phyloP scores from a whole-genome alignment of 305 asterid genomes.

The Fraxinus nigra region DNA sequence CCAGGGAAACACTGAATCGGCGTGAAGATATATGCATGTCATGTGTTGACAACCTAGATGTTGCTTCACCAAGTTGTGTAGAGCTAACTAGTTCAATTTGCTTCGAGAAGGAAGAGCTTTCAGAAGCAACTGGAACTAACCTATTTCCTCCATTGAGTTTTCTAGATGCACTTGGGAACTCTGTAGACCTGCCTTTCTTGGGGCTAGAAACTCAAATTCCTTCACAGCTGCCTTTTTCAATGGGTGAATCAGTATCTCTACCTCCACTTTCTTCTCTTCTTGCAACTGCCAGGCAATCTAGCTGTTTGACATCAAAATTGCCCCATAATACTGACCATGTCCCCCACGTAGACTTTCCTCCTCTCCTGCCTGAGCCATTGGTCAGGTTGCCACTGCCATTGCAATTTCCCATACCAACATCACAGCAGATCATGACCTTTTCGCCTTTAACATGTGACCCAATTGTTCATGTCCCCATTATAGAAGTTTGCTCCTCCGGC shows the following conservation, averaged over 20 bases:
- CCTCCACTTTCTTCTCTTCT: slow-evolving; percentile 62
- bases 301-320: slow-evolving; percentile 39
- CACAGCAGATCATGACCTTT: slow-evolving; percentile 76
- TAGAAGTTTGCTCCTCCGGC: slow-evolving; percentile 85
- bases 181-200: slow-evolving; percentile 28
- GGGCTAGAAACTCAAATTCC: slow-evolving; percentile 38
- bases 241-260: slow-evolving; percentile 43
- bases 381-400: slow-evolving; percentile 35
- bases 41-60: slow-evolving; percentile 32
- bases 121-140: slow-evolving; percentile 29
- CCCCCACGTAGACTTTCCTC: slow-evolving; percentile 60
- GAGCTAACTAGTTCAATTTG: slow-evolving; percentile 34
- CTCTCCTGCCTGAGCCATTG: slow-evolving; percentile 53
- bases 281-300: slow-evolving; percentile 47
- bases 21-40: slow-evolving; percentile 41
- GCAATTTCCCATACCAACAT: slow-evolving; percentile 29
- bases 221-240: slow-evolving; percentile 38
- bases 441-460: slow-evolving; percentile 85
- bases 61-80: slow-evolving; percentile 26
- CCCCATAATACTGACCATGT: slow-evolving; percentile 47
- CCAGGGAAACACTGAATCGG: slow-evolving; percentile 51
- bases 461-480: slow-evolving; percentile 81
- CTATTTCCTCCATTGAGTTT: slow-evolving; percentile 33
- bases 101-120: slow-evolving; percentile 33
- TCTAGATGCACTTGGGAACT: slow-evolving; percentile 34